Evolutionary conservation across 768 basidiomycete genomes (phyloP).

Genomic region (Filobasidium floriforme): DNA sequence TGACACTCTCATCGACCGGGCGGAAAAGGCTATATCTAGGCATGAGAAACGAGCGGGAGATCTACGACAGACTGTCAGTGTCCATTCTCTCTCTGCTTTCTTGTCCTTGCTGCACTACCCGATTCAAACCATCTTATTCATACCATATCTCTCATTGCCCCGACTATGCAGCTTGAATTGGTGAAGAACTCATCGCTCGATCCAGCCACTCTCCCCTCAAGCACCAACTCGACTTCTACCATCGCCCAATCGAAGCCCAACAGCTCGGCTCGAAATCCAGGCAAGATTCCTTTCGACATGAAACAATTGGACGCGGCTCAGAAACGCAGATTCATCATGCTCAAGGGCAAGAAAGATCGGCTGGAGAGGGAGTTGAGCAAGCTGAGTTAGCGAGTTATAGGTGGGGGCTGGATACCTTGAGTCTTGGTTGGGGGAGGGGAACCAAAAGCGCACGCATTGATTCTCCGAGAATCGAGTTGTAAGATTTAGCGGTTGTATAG

Average conservation of each 20-base stretch:
- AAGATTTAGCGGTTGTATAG: too few species aligned
- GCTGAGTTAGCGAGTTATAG: conserved; percentile 18
- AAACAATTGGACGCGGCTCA: conserved; percentile 33
- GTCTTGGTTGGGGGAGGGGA: too few species aligned
- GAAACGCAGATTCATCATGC: conserved; percentile 35
- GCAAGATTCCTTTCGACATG: conserved; percentile 25
- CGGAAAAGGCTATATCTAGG: conserved; percentile 28
- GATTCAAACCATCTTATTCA: neutral
- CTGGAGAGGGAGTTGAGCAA: conserved; percentile 37
- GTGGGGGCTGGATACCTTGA: neutral
- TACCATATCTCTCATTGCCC: neutral
- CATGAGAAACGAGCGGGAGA: conserved; percentile 27
- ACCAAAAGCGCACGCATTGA: too few species aligned
- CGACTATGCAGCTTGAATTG: neutral
- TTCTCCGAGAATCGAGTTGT: too few species aligned
- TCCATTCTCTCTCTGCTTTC: neutral
- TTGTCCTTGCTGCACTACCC: neutral
- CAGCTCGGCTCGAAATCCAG: neutral
- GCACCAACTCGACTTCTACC: neutral
- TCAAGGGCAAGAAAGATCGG: conserved; percentile 37
- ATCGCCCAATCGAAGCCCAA: neutral
- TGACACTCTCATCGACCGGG: conserved; percentile 35
- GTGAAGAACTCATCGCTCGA: neutral
- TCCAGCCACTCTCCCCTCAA: neutral
- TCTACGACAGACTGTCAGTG: conserved; percentile 36